Percentiles rank a stretch among this genome's conserved stretches.
Evolutionary conservation across 2,329 filamentous ascomycete genomes (phyloP).

Genomic region (Fonsecaea pedrosoi): DNA sequence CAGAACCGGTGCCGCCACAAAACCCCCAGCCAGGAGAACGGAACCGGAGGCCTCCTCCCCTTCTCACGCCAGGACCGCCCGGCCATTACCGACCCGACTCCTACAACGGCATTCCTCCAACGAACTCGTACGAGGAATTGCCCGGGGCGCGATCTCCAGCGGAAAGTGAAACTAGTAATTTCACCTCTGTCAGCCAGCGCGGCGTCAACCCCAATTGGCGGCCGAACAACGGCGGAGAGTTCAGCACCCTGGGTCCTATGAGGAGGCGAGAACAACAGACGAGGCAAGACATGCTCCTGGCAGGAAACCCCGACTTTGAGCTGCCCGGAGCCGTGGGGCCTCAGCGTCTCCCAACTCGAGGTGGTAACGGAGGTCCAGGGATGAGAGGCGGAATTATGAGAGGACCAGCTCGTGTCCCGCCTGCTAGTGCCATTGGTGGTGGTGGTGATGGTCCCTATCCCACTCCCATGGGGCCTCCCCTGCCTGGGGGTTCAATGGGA

Average conservation of each 20-base stretch:
- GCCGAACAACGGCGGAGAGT: slow-evolving; percentile 53
- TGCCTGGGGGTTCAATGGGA: slow-evolving; percentile 3
- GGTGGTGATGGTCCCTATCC: slow-evolving; percentile 31
- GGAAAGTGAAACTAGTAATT: slow-evolving; percentile 79
- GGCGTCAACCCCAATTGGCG: slow-evolving; percentile 89
- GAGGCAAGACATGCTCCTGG: slow-evolving; percentile 75
- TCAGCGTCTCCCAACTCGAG: slow-evolving; percentile 16
- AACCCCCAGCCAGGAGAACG: slow-evolving; percentile 42
- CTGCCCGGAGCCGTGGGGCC: slow-evolving; percentile 58
- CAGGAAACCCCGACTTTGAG: slow-evolving; percentile 85
- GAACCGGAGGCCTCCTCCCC: slow-evolving; percentile 44
- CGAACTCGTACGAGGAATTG: slow-evolving; percentile 66
- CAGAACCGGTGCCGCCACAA: slow-evolving; percentile 38
- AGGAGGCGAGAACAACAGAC: slow-evolving; percentile 58
- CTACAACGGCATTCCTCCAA: slow-evolving; percentile 26
- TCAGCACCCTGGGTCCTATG: slow-evolving; percentile 50
- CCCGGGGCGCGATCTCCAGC: slow-evolving; percentile 72
- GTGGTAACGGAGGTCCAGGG: slow-evolving; percentile 26
- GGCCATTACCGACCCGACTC: slow-evolving; percentile 29
- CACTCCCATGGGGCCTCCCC: slow-evolving; percentile 24
- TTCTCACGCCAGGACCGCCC: slow-evolving; percentile 47
- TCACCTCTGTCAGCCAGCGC: slow-evolving; percentile 88
- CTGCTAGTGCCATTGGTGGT: slow-evolving; percentile 28
- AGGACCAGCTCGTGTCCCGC: slow-evolving; percentile 29
- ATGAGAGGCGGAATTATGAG: slow-evolving; percentile 30